Evolutionary conservation across 2,329 filamentous ascomycete genomes (phyloP).

Genomic region (Coniella lustricola): DNA sequence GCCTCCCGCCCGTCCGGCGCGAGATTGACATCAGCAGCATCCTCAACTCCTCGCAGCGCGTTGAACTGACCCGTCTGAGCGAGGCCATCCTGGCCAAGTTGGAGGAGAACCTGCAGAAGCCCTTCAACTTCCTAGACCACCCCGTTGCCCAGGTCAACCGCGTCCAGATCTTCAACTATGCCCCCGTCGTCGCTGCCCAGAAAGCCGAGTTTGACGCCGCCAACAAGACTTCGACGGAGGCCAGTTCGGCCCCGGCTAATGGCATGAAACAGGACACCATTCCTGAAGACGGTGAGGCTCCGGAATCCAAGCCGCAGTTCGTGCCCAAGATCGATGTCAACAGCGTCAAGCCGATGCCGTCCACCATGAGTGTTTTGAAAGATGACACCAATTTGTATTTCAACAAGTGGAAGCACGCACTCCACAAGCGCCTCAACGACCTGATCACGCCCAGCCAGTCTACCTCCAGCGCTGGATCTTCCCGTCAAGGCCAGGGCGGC

Average conservation of each 20-base stretch:
- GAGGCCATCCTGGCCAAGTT: slow-evolving; percentile 18
- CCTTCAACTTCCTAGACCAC: slow-evolving; percentile 40
- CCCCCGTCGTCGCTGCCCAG: slow-evolving; percentile 2
- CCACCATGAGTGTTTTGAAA: slow-evolving; percentile 52
- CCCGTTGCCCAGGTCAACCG: slow-evolving; percentile 11
- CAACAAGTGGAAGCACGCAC: slow-evolving; percentile 68
- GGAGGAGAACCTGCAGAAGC: slow-evolving; percentile 34
- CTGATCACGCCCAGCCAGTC: slow-evolving; percentile 47
- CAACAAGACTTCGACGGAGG: not conserved
- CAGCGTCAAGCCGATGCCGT: slow-evolving; percentile 22
- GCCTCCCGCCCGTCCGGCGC: slow-evolving; percentile 29
- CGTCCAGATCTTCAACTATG: slow-evolving; percentile 14
- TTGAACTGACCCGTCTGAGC: slow-evolving; percentile 46
- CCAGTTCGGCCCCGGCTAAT: not conserved
- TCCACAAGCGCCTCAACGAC: slow-evolving; percentile 65
- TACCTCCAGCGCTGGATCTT: slow-evolving; percentile 14
- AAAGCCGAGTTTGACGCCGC: not conserved
- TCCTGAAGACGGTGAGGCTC: slow-evolving; percentile 2
- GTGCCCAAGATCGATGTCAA: slow-evolving; percentile 10
- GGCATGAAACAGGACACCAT: slow-evolving; percentile 4
- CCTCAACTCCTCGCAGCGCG: slow-evolving; percentile 40
- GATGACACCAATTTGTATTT: slow-evolving; percentile 64
- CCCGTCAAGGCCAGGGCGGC: slow-evolving; percentile 21
- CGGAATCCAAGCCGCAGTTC: slow-evolving; percentile 5
- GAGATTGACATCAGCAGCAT: slow-evolving; percentile 45